phyloP scores from a whole-genome alignment of 495 filamentous ascomycete genomes.

The Tetracladium marchalianum region DNA sequence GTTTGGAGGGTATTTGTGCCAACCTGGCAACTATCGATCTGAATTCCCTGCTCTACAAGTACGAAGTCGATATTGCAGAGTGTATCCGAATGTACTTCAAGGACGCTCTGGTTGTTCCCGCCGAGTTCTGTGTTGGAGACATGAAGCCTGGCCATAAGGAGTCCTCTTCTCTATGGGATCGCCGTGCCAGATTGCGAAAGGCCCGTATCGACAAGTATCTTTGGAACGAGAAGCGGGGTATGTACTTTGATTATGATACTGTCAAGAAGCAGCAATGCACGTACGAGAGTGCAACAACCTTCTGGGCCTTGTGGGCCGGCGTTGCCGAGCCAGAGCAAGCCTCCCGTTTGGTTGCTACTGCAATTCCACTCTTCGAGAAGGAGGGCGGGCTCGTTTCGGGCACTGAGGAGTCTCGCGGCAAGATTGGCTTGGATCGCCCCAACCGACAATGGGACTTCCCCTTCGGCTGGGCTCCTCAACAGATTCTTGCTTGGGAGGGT shows the following conservation, averaged over 20 bases:
- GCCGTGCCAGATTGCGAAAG: slow-evolving; percentile 70
- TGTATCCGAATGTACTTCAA: slow-evolving; percentile 74
- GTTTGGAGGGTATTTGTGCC: slow-evolving; percentile 77
- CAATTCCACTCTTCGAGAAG: slow-evolving; percentile 75
- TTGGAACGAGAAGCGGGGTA: slow-evolving; percentile 82
- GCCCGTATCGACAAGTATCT: slow-evolving; percentile 75
- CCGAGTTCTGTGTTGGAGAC: slow-evolving; percentile 57
- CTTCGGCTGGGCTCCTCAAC: slow-evolving; percentile 96
- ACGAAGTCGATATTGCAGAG: slow-evolving; percentile 82
- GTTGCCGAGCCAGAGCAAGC: slow-evolving; percentile 73
- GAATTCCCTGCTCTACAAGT: slow-evolving; percentile 90
- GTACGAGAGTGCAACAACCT: slow-evolving; percentile 83
- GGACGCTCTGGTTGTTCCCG: slow-evolving; percentile 67
- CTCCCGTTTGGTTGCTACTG: slow-evolving; percentile 59
- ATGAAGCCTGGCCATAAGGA: slow-evolving; percentile 55
- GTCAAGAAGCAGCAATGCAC: slow-evolving; percentile 61
- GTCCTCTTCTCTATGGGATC: slow-evolving; percentile 80
- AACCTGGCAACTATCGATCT: slow-evolving; percentile 89
- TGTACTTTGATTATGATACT: slow-evolving; percentile 96
- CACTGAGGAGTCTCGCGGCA: slow-evolving; percentile 76
- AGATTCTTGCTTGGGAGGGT: slow-evolving; percentile 94
- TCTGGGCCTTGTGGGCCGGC: slow-evolving; percentile 97
- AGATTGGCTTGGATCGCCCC: slow-evolving; percentile 67
- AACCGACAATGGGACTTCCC: slow-evolving; percentile 98
- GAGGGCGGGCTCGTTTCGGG: slow-evolving; percentile 84